Evolutionary conservation across 78 protist genomes (phyloP), one percentile per base, ranked within the genome.

Genomic region (Mastigamoeba balamuthi): DNA sequence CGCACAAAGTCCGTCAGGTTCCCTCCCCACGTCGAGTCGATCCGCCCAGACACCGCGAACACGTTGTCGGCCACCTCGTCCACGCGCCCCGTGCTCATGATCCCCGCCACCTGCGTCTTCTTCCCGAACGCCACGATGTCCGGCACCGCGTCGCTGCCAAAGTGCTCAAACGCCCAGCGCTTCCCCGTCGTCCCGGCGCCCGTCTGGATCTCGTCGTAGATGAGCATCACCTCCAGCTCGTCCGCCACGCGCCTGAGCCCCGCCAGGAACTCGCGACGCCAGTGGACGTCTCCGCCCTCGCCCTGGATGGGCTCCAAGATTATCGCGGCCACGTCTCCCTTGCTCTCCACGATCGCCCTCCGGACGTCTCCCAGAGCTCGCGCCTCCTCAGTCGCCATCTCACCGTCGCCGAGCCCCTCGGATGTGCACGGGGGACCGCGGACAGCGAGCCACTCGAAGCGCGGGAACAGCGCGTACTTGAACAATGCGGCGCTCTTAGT

Each of bases 81-180:
- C 30, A 69, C n/a, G 73, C 73, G 73, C 4, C 27, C 41, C 30
- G 73, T 69, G 8, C 39, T 41, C 73, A 69, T 69, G 73, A 69
- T 41, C 6, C 88, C 91, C 27, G 80, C 79, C 4, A 79, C 87
- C 72, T 82, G 88, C 85, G 74, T 78, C 44, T 88, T 90, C 75
- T 90, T 90, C 38, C 87, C 53, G 70, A 90, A 90, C 6, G 92
- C 80, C 28, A 90, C 94, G 33, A 90, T 85, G 81, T 90, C 94
- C 33, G 94, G 94, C 28, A 87, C 85, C 73, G 39, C 30, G 39
- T 27, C 17, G n/a, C 73, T 69, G 25, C 5, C 5, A 25, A 4
- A 27, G 68, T 79, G 79, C 25, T 84, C 86, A 52, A 80, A 86
- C 9, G 92, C 92, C 92, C 92, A 88, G 83, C 83, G 75, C 41